phyloP scores from a whole-genome alignment of 2,329 filamentous ascomycete species.

The Akanthomyces lecanii region DNA sequence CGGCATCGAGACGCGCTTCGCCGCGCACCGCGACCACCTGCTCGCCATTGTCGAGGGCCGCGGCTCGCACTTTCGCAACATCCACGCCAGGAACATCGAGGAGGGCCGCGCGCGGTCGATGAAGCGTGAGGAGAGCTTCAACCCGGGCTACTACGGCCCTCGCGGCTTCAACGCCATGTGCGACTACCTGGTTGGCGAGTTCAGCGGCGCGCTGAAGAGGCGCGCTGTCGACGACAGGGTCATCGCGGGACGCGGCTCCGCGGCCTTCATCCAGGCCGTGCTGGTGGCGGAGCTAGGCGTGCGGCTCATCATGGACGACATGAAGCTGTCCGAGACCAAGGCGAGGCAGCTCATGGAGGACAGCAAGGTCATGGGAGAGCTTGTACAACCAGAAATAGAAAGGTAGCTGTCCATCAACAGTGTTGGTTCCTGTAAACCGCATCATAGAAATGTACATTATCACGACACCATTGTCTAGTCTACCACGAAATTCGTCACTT shows the following conservation, averaged over 20 bases:
- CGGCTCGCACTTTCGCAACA: constrained; percentile 56
- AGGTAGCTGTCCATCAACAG: background rate
- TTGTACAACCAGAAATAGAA: constrained; percentile 41
- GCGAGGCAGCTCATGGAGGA: constrained; percentile 57
- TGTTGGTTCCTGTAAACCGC: background rate
- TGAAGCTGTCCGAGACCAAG: constrained; percentile 39
- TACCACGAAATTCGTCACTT: constrained; percentile 1
- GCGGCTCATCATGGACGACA: constrained; percentile 53
- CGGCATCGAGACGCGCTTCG: constrained; percentile 54
- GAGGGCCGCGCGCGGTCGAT: constrained; percentile 57
- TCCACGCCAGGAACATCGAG: constrained; percentile 51
- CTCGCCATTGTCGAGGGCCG: constrained; percentile 56
- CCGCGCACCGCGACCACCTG: constrained; percentile 51
- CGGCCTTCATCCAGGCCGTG: constrained; percentile 67
- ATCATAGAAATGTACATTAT: background rate
- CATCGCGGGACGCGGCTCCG: constrained; percentile 62
- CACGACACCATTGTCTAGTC: background rate
- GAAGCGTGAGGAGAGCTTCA: constrained; percentile 54
- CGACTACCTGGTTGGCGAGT: constrained; percentile 59
- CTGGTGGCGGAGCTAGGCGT: constrained; percentile 68
- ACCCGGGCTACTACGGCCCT: constrained; percentile 80
- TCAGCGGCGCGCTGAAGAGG: constrained; percentile 57
- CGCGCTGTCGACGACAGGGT: constrained; percentile 60
- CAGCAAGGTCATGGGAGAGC: constrained; percentile 62
- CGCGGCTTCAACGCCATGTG: constrained; percentile 69